Conservation (phyloP, 2,329 filamentous ascomycete genomes). For the Colletotrichum acutatum region DNA sequence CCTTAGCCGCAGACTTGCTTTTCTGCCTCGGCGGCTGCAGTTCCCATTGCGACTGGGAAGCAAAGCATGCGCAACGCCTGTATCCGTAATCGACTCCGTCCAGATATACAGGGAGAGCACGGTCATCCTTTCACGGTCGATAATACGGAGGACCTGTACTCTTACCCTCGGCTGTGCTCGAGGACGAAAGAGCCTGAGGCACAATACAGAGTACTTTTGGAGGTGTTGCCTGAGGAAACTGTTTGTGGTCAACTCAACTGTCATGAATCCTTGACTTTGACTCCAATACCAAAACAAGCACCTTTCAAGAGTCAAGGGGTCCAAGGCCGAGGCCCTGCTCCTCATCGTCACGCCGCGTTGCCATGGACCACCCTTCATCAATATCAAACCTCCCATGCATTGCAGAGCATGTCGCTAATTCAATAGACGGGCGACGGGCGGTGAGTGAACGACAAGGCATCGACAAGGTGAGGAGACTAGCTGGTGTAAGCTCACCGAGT, state of each 20-base stretch:
- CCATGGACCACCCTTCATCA: neutral
- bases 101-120: neutral
- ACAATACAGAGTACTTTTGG: neutral
- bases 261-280: neutral
- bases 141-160: neutral
- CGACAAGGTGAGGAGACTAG: neutral
- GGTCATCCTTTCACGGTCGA: neutral
- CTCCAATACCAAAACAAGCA: neutral
- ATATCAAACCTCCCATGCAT: conserved; percentile 11
- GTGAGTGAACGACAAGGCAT: neutral
- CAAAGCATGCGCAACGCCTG: neutral
- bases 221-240: neutral
- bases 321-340: neutral
- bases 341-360: conserved; percentile 3
- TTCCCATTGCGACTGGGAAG: neutral
- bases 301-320: neutral
- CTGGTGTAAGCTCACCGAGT: neutral
- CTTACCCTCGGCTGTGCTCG: too few relatives aligned
- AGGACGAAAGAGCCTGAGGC: neutral
- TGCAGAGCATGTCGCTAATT: neutral
- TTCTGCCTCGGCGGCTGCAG: neutral
- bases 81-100: neutral
- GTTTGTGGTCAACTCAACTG: neutral
- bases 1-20: neutral
- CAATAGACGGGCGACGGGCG: neutral